phyloP scores from a whole-genome alignment of 2,329 filamentous ascomycete genomes.

The Beauveria sp. region DNA sequence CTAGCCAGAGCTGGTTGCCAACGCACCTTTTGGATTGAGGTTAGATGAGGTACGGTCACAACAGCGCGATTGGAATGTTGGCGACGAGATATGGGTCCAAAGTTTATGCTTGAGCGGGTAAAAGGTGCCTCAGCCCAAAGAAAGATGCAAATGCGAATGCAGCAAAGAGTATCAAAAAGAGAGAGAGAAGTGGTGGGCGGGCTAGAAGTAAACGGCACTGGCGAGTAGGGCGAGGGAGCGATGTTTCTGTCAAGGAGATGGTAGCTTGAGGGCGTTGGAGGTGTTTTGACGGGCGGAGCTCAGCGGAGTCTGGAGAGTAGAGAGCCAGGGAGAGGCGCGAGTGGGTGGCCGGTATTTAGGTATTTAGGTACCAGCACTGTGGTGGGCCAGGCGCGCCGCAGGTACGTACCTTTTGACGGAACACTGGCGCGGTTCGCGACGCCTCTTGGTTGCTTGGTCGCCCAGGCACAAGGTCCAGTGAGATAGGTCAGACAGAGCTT shows the following conservation, averaged over 20 bases:
- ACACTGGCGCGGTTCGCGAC: conserved; percentile 22
- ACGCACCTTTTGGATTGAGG: conserved; percentile 28
- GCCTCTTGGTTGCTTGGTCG: conserved; percentile 18
- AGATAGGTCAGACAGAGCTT: conserved; percentile 14
- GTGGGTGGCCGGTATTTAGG: not conserved
- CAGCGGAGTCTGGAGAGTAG: conserved; percentile 8
- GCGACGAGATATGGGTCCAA: conserved; percentile 18
- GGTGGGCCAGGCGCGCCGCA: conserved; percentile 4
- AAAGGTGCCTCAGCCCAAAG: conserved; percentile 19
- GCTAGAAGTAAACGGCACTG: conserved; percentile 12
- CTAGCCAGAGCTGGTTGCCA: conserved; percentile 17
- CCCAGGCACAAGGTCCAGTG: conserved; percentile 21
- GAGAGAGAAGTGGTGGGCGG: conserved; percentile 16
- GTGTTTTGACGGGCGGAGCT: conserved; percentile 16
- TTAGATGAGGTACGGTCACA: conserved; percentile 25
- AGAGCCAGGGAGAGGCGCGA: conserved; percentile 6
- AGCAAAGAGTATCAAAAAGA: conserved; percentile 11
- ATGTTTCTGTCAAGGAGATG: conserved; percentile 13
- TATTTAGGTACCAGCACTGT: not conserved
- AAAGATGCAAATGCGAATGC: conserved; percentile 15
- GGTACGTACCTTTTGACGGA: conserved; percentile 11
- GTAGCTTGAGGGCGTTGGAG: conserved; percentile 12
- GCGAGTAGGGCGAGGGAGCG: conserved; percentile 11
- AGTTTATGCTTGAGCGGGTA: not conserved
- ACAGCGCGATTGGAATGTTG: conserved; percentile 30